Evolutionary conservation across 1,139 yeast species (phyloP).

Genomic region (Nakaseomyces uthaithaninus): DNA sequence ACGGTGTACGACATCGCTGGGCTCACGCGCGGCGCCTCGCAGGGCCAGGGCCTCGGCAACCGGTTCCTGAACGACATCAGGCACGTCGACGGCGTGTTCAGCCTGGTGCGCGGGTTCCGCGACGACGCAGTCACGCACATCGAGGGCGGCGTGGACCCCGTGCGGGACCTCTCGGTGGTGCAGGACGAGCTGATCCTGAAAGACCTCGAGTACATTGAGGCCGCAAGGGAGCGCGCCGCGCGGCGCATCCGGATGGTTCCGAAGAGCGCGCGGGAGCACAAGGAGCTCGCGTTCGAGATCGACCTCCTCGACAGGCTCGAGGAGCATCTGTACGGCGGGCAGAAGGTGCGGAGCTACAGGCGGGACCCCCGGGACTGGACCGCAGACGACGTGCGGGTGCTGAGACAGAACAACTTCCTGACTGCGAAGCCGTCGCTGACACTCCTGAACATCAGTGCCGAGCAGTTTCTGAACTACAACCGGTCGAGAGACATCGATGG

Average conservation of each 20-base stretch:
- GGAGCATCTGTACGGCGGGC: constrained; percentile 51
- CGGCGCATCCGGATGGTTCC: constrained; percentile 39
- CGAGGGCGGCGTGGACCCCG: constrained; percentile 56
- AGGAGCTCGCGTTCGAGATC: constrained; percentile 38
- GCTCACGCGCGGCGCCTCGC: constrained; percentile 60
- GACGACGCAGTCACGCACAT: constrained; percentile 67
- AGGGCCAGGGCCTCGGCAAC: constrained; percentile 73
- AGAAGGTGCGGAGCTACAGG: constrained; percentile 39
- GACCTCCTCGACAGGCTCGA: constrained; percentile 41
- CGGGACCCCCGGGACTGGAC: constrained; percentile 39
- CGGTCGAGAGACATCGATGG: constrained; percentile 21
- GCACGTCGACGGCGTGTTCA: constrained; percentile 67
- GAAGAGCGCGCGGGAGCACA: constrained; percentile 31
- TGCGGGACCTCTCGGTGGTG: constrained; percentile 58
- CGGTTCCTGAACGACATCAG: constrained; percentile 64
- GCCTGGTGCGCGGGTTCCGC: constrained; percentile 58
- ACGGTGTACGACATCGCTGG: constrained; percentile 71
- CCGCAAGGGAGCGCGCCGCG: constrained; percentile 41
- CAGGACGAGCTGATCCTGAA: constrained; percentile 66
- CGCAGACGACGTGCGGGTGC: constrained; percentile 46
- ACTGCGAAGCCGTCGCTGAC: constrained; percentile 67
- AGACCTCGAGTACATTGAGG: constrained; percentile 60
- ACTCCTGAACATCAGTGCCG: constrained; percentile 49
- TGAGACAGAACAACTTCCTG: constrained; percentile 52
- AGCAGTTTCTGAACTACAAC: constrained; percentile 38